Base-by-base conservation (phyloP, 345 rosid species). In the Salix purpurea region DNA sequence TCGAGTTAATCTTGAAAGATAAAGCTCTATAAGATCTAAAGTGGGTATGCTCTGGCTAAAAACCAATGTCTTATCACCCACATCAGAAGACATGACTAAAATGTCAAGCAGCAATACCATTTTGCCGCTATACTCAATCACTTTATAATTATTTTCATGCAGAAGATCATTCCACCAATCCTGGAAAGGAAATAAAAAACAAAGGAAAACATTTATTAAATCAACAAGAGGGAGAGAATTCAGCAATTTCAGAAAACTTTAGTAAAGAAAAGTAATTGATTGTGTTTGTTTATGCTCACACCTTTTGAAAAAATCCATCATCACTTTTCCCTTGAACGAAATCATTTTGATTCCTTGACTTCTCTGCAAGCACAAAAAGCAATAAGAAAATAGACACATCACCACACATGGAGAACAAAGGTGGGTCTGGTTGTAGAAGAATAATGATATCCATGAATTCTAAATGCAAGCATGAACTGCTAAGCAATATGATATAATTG, bases 41-140 rank as follows among this genome's bases (percentile, higher is more conserved):
- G 99, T 96, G 65, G 97, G 99, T 76, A 96, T 94, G 83, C 98
- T 96, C 87, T 96, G 99, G 89, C 97, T 94, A 83, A 96, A 96
- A 84, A 96, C 91, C 79, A 96, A 91, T 40, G 89, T 89, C 89
- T 96, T 96, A 77, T 96, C 99, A 71, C 88, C 96, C 78, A 88
- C 89, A 73, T 86, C 84, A 58, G 97, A 89, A 84, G 88, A 88
- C 90, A 85, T 88, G 74, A 88, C 88, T 78, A 96, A 79, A 76
- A 96, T 94, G 80, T 96, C 98, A 69, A 94, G 87, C 84, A 94
- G 90, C 88, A 96, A 84, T 77, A 96, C 97, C 98, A 96, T 94
- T 89, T 96, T 96, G 73, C 99, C 99, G 74, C 99, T 91, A 80
- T 89, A 90, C 74, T 85, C 86, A 37, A 85, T 80, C 79, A 88